phyloP scores from a whole-genome alignment of 495 filamentous ascomycete genomes.

The Entonaema liquescens region DNA sequence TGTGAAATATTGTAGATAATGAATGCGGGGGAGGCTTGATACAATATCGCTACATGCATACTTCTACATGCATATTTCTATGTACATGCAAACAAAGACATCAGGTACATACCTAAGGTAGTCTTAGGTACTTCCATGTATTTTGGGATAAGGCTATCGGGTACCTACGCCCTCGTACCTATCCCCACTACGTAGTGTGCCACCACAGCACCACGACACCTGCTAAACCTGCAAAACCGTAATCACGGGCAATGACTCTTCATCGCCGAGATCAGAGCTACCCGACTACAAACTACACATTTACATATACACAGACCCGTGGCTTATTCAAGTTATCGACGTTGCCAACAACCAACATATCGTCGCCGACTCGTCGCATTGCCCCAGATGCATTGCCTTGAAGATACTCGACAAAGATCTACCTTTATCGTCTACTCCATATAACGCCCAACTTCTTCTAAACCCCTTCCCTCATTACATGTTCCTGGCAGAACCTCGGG shows the following conservation, averaged over 20 bases:
- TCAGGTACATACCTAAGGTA: background rate
- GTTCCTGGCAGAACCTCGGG: background rate
- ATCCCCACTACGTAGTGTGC: background rate
- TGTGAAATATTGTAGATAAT: no score
- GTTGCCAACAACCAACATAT: background rate
- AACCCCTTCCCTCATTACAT: background rate
- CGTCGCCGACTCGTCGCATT: conserved; percentile 5
- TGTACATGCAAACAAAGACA: no score
- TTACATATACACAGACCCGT: background rate
- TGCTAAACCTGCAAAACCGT: background rate
- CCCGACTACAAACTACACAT: background rate
- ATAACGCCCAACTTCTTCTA: conserved; percentile 14
- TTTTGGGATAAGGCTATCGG: background rate
- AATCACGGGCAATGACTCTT: background rate
- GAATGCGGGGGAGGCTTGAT: background rate
- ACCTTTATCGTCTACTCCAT: conserved; percentile 19
- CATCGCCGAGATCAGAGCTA: background rate
- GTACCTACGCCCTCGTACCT: background rate
- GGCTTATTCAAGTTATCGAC: conserved; percentile 21
- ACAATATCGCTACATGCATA: no score
- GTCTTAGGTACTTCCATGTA: background rate
- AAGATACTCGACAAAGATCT: conserved; percentile 1
- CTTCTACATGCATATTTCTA: no score
- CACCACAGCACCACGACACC: background rate
- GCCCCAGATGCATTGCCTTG: conserved; percentile 31